Conservation (phyloP, 2,329 filamentous ascomycete species). For the Pyrenophora seminiperda region DNA sequence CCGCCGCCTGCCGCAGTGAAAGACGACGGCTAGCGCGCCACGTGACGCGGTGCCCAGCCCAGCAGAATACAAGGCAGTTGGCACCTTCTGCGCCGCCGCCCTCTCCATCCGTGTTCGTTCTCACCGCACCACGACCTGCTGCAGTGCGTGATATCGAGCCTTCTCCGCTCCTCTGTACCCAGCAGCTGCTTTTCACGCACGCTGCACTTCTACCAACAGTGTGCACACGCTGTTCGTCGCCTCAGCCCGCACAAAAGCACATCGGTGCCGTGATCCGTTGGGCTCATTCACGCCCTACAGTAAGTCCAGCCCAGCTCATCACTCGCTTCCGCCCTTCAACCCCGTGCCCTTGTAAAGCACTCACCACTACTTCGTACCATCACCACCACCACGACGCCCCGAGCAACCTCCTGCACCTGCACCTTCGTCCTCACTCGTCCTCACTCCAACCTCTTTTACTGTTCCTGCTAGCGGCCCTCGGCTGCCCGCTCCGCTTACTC, state of each 20-base stretch:
- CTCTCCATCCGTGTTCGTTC: conserved; percentile 27
- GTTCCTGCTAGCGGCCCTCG: conserved; percentile 27
- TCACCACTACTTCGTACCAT: conserved; percentile 10
- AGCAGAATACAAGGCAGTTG: conserved; percentile 20
- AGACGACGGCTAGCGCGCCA: conserved; percentile 20
- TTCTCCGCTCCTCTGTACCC: conserved; percentile 33
- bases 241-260: conserved; percentile 19
- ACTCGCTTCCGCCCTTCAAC: conserved; percentile 32
- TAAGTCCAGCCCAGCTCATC: conserved; percentile 41
- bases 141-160: conserved; percentile 35
- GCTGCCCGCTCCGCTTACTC: conserved; percentile 46
- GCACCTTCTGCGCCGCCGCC: conserved; percentile 15
- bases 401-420: conserved; percentile 17
- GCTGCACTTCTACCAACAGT: conserved; percentile 8
- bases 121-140: conserved; percentile 27
- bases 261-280: conserved; percentile 41
- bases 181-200: conserved; percentile 37
- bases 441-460: conserved; percentile 25
- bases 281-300: conserved; percentile 46
- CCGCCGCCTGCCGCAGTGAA: conserved; percentile 20
- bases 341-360: conserved; percentile 17
- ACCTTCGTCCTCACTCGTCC: conserved; percentile 7
- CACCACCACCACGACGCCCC: conserved; percentile 13
- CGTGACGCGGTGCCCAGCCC: conserved; percentile 21
- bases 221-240: conserved; percentile 17